Base-by-base conservation (phyloP, 1,139 yeast genomes). In the Hyphopichia fennica region DNA sequence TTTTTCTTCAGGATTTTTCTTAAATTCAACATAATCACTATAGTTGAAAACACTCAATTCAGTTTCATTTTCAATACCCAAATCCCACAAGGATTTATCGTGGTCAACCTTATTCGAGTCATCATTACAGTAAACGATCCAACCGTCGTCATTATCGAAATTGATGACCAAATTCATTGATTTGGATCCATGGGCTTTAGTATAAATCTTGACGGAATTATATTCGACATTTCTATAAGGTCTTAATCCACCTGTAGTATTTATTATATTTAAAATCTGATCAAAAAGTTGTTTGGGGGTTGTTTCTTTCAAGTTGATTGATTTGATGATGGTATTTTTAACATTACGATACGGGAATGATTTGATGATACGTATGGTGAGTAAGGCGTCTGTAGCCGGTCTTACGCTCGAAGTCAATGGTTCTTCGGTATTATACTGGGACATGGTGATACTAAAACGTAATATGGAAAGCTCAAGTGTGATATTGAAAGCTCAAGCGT, bases 181-280 rank as follows among this genome's bases (percentile, higher is more conserved):
- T 66, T 93, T 93, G 32, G 96, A 79, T 7, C 96, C 96, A 61
- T 93, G 98, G 0, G 99, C 98, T 58, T 88, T 89, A 30, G 96
- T 87, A 65, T 93, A 93, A 15, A 93, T 76, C 64, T 95, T 93
- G 47, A 93, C 60, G 0, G 95, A 72, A 57, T 93, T 88, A 53
- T 82, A 84, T 1, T 70, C 71, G n/a, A 87, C 87, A 48, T 76
- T 86, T 54, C 97, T 76, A 62, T 82, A 91, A 1, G 98, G 96
- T 54, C 96, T 75, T 48, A 84, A 79, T 0, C 79, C 81, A 1
- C 95, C 89, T 8, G 82, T 77, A 5, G 84, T 76, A 41, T 78
- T 71, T 45, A 90, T 84, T 30, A 74, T 74, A 27, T 68, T 51
- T 17, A 61, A 48, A 11, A 81, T 62, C 37, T 53, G 52, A 16